Percentiles rank a stretch among this genome's conserved stretches.
Conservation (phyloP, 495 filamentous ascomycete genomes). For the Hypoxylon subgilvum region DNA sequence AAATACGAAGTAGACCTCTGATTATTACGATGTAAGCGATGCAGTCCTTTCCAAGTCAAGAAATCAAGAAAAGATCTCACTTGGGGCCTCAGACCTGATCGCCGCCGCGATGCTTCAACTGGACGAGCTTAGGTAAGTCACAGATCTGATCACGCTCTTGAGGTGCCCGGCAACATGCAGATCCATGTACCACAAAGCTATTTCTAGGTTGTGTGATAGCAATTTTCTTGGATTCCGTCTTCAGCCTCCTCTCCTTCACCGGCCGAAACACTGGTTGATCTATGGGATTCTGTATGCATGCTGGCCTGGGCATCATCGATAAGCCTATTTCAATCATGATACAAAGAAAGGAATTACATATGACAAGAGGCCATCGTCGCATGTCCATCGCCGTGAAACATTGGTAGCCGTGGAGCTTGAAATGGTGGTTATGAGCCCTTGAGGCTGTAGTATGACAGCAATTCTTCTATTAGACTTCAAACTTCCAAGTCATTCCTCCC, state of each 20-base stretch:
- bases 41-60: conserved; percentile 7
- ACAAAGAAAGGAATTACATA: conserved; percentile 1
- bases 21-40: conserved; percentile 17
- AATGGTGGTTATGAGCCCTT: neutral
- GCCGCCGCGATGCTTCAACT: conserved; percentile 4
- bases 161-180: conserved; percentile 10
- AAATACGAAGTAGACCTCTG: conserved; percentile 2
- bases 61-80: no score
- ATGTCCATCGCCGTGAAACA: neutral
- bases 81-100: conserved; percentile 15
- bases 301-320: conserved; percentile 8
- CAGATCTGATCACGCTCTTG: conserved; percentile 7
- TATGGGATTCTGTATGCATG: conserved; percentile 16
- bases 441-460: conserved; percentile 1
- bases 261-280: conserved; percentile 9
- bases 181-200: conserved; percentile 7
- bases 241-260: conserved; percentile 1
- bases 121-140: conserved; percentile 3
- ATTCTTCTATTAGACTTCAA: neutral
- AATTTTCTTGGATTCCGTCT: conserved; percentile 2
- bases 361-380: no score
- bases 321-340: neutral
- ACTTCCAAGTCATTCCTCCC: conserved; percentile 1
- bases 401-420: neutral
- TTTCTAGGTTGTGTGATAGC: conserved; percentile 7